Conservation (phyloP, 1,284 basidiomycete species). For the Cryptococcus deneoformans region DNA sequence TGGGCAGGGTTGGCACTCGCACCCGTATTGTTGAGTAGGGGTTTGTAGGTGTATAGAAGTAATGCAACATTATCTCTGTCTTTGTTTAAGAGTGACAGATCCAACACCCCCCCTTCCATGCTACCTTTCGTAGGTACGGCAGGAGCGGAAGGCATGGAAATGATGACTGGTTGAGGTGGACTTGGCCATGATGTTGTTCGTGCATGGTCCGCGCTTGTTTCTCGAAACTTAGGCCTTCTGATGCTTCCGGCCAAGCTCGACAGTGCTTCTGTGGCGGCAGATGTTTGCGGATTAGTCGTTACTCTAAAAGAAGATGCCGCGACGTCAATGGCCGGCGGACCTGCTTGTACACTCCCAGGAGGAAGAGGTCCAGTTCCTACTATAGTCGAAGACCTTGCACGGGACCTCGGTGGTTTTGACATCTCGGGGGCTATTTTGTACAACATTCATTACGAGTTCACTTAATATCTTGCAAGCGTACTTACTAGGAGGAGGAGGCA, state of each 20-base stretch:
- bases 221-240: slow-evolving; percentile 10
- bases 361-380: slow-evolving; percentile 20
- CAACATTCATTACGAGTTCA: too few species aligned
- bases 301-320: slow-evolving; percentile 19
- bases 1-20: slow-evolving; percentile 12
- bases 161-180: slow-evolving; percentile 20
- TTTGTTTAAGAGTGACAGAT: slow-evolving; percentile 8
- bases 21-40: slow-evolving; percentile 2
- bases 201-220: slow-evolving; percentile 16
- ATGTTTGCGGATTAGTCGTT: slow-evolving; percentile 13
- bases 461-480: too few species aligned
- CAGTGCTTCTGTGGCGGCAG: slow-evolving; percentile 14
- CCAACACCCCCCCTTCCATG: slow-evolving; percentile 13
- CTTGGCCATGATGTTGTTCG: slow-evolving; percentile 25
- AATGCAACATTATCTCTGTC: slow-evolving; percentile 16
- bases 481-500: too few species aligned
- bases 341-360: slow-evolving; percentile 9
- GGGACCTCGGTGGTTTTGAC: slow-evolving; percentile 13
- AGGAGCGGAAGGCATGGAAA: slow-evolving; percentile 20
- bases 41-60: slow-evolving; percentile 39
- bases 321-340: slow-evolving; percentile 19
- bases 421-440: neutral
- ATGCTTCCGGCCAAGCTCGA: slow-evolving; percentile 5
- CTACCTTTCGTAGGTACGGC: slow-evolving; percentile 18
- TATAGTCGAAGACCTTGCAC: slow-evolving; percentile 37